phyloP scores from a whole-genome alignment of 352 stramenopile species.

The Globisporangium camurandrum region DNA sequence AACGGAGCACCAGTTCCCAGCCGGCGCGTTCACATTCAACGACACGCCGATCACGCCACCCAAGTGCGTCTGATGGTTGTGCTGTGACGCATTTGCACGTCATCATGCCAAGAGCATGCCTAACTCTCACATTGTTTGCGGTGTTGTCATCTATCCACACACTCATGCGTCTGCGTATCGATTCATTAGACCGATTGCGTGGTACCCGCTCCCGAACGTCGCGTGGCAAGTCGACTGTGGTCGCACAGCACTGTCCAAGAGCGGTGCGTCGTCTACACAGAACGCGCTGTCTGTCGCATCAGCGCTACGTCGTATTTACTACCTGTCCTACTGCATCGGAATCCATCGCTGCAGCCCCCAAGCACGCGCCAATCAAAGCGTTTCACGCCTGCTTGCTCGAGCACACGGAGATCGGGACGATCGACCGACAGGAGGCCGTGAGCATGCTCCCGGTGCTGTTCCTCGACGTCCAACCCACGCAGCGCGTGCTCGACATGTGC shows the following conservation, averaged over 20 bases:
- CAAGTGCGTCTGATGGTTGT: conserved; percentile 29
- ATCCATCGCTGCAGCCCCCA: conserved; percentile 67
- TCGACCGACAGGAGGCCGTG: conserved; percentile 97
- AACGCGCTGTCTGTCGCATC: not conserved
- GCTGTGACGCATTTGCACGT: too few species aligned
- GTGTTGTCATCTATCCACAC: too few species aligned
- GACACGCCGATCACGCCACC: conserved; percentile 55
- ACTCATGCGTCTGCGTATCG: not conserved
- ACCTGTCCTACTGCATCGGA: too few species aligned
- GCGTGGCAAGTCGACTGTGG: conserved; percentile 82
- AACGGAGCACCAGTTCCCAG: conserved; percentile 48
- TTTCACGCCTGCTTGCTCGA: conserved; percentile 92
- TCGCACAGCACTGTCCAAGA: conserved; percentile 76
- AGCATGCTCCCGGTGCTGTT: conserved; percentile 98
- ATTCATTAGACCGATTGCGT: conserved; percentile 55
- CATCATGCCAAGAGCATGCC: too few species aligned
- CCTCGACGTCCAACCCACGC: conserved; percentile 85
- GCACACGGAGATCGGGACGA: conserved; percentile 86
- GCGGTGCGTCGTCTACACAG: conserved; percentile 22
- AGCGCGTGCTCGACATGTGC: conserved; percentile 83
- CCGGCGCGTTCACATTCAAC: conserved; percentile 41
- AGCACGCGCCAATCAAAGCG: conserved; percentile 67
- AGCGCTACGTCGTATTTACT: too few species aligned
- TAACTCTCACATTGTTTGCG: too few species aligned
- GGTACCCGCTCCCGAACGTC: conserved; percentile 72